Conservation (phyloP, 108 stramenopile genomes). For the Cyclotella distinguenda region DNA sequence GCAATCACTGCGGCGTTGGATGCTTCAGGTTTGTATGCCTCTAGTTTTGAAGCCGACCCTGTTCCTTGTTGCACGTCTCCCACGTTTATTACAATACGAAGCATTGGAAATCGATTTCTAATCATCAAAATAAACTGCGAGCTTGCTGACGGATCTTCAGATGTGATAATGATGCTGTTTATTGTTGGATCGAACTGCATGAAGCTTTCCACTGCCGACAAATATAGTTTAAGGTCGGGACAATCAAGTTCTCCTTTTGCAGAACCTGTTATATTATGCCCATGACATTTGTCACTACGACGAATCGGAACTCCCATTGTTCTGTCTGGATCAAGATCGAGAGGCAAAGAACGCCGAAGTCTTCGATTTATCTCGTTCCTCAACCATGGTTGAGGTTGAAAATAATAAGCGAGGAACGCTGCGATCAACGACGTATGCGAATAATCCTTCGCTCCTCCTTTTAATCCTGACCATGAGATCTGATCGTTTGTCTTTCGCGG, state of each 20-base stretch:
- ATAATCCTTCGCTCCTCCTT: constrained; percentile 4
- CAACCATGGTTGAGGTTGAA: constrained; percentile 24
- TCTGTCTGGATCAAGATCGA: constrained; percentile 27
- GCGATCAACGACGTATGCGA: constrained; percentile 8
- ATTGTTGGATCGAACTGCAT: constrained; percentile 32
- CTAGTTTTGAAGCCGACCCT: constrained; percentile 29
- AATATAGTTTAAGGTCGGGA: constrained; percentile 11
- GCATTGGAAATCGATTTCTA: constrained; percentile 16
- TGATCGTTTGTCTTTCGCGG: constrained; percentile 6
- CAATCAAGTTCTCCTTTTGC: constrained; percentile 37
- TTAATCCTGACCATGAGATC: constrained; percentile 21
- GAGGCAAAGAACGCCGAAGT: constrained; percentile 22
- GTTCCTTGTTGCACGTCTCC: constrained; percentile 47
- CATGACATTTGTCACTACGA: constrained; percentile 35
- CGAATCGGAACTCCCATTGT: constrained; percentile 38
- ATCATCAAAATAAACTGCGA: constrained; percentile 20
- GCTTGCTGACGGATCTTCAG: constrained; percentile 20
- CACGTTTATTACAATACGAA: constrained; percentile 24
- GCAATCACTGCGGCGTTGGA: constrained; percentile 29
- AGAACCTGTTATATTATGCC: constrained; percentile 20
- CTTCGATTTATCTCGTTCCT: constrained; percentile 20
- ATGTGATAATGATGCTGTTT: constrained; percentile 27
- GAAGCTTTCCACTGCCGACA: constrained; percentile 14
- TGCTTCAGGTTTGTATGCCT: constrained; percentile 9
- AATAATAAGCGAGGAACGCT: constrained; percentile 31